Base-by-base conservation (phyloP, 306 rosid species). In the Cucumis melo region DNA sequence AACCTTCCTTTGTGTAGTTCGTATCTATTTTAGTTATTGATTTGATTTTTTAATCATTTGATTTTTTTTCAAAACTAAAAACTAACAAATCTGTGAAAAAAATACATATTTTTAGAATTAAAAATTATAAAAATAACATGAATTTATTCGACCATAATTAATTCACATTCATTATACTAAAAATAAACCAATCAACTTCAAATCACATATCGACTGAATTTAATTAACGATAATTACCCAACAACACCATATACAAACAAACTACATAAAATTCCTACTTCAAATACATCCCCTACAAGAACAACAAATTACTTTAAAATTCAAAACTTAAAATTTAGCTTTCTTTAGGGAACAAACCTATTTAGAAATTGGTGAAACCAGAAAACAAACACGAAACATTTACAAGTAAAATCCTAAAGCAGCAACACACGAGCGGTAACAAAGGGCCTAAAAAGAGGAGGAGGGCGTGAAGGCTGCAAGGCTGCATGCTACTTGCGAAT, bases 401-500 rank as follows among this genome's bases (percentile, higher is more conserved):
- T 70, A 70, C 75, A 24, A 13, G 34, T 23, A 64, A 57, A 64
- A 64, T 64, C 72, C 58, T 11, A 21, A 13, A 34, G 55, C 19
- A 21, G 57, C 46, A 46, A 44, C 75, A 46, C 57, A 46, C 57
- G 57, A 38, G 57, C 58, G 55, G 56, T 13, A 23, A 42, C 12
- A 4, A 36, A 19, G 24, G 44, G 11, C 19, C 19, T 0, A 64
- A 3, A n/a, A 64, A n/a, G n/a, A n/a, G n/a, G 23, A 64, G 23
- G 72, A 36, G 29, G 29, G 48, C 13, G 20, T 70, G 39, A 21
- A 70, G 36, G 29, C 87, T 27, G 29, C n/a, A n/a, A n/a, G n/a
- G n/a, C n/a, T n/a, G n/a, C n/a, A n/a, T n/a, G n/a, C 29, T 93
- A 91, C 77, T 87, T 83, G 72, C 92, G 91, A 63, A 89, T 59